Percentiles rank a stretch among this genome's conserved stretches.
phyloP scores from a whole-genome alignment of 306 rosid genomes.

The Luffa acutangula region DNA sequence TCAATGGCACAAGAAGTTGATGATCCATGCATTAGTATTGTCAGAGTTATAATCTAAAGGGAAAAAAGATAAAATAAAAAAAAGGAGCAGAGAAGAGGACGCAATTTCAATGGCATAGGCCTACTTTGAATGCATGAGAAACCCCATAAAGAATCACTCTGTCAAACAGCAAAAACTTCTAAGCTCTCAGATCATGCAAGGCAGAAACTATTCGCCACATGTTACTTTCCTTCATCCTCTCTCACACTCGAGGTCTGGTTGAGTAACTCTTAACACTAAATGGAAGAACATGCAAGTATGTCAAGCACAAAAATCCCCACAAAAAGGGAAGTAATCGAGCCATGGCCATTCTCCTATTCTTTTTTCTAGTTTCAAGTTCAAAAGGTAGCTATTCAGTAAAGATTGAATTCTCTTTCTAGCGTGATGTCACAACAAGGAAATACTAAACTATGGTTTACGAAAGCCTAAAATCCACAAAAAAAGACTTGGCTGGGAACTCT shows the following conservation, averaged over 20 bases:
- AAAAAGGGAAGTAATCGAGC: background rate
- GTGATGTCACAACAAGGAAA: background rate
- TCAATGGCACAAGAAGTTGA: conserved; percentile 10
- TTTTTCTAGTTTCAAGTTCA: background rate
- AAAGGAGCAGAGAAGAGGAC: background rate
- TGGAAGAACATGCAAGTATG: background rate
- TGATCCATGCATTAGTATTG: background rate
- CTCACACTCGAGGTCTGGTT: background rate
- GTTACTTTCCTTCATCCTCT: background rate
- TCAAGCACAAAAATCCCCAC: background rate
- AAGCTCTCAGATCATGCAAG: background rate
- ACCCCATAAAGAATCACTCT: background rate
- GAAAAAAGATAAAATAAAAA: background rate
- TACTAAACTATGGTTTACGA: background rate
- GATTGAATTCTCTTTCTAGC: background rate
- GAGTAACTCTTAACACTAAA: background rate
- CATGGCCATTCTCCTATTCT: background rate
- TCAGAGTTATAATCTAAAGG: background rate
- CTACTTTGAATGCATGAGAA: background rate
- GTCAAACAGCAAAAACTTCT: background rate
- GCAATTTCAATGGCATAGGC: background rate
- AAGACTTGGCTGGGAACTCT: background rate
- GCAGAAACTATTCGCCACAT: background rate
- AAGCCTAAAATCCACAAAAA: background rate
- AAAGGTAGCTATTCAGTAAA: background rate